phyloP scores from a whole-genome alignment of 768 basidiomycete genomes.

The Leccinum disarticulatum region DNA sequence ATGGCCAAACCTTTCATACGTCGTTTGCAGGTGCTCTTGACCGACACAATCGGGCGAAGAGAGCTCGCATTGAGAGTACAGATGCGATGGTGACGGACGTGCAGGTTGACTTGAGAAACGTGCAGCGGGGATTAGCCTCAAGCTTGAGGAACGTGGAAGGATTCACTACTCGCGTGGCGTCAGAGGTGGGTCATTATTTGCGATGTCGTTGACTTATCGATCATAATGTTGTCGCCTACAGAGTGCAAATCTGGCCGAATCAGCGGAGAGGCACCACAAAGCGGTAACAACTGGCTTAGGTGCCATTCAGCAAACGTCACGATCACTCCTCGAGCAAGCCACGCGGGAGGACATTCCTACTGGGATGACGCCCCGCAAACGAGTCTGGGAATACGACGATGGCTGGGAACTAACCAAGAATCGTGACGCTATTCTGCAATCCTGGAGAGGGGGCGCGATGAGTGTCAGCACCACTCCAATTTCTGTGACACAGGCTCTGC shows the following conservation, averaged over 20 bases:
- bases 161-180: conserved; percentile 41
- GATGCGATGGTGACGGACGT: conserved; percentile 47
- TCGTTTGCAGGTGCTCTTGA: conserved; percentile 59
- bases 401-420: conserved; percentile 69
- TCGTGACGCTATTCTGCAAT: conserved; percentile 58
- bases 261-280: conserved; percentile 45
- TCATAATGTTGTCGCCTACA: conserved; percentile 20
- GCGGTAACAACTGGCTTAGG: conserved; percentile 44
- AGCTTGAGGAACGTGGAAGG: conserved; percentile 48
- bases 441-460: conserved; percentile 42
- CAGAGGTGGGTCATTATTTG: conserved; percentile 45
- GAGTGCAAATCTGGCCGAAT: conserved; percentile 43
- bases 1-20: conserved; percentile 43
- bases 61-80: conserved; percentile 63
- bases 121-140: conserved; percentile 52
- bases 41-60: conserved; percentile 60
- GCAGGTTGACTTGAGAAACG: conserved; percentile 49
- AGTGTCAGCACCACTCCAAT: conserved; percentile 38
- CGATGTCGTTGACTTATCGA: background rate
- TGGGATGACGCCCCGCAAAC: conserved; percentile 77
- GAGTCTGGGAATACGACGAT: conserved; percentile 66
- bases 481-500: conserved; percentile 37
- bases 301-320: conserved; percentile 49
- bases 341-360: conserved; percentile 63
- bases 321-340: conserved; percentile 55